These are phyloP conservation scores for Xylaria grammica DNA, from an alignment of 495 filamentous ascomycete genomes.

Conservation along the genomic window DNA sequence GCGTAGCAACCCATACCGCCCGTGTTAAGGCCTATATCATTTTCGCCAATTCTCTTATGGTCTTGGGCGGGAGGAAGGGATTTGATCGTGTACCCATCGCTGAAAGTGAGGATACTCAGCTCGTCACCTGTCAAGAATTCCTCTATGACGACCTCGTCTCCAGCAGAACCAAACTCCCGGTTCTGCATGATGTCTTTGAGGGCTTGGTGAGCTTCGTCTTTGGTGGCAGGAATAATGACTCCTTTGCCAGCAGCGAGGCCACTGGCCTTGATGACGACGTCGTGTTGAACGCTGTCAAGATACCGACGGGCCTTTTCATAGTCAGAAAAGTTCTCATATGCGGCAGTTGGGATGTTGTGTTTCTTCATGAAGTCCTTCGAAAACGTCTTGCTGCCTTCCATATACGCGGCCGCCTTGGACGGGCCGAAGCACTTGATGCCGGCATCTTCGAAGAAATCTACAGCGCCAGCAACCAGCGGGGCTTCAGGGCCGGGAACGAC, in stretches of 20 bases:
- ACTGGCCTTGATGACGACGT: constrained; percentile 87
- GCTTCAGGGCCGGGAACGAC: constrained; percentile 92
- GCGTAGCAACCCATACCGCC: constrained; percentile 99
- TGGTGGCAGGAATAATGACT: constrained; percentile 80
- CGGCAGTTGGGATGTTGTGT: constrained; percentile 87
- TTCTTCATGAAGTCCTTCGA: constrained; percentile 98
- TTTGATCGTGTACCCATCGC: constrained; percentile 83
- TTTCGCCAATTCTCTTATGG: constrained; percentile 92
- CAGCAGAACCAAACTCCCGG: constrained; percentile 84
- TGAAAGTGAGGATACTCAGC: constrained; percentile 87
- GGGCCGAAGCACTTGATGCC: constrained; percentile 88
- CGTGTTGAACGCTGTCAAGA: constrained; percentile 73
- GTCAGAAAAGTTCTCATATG: constrained; percentile 84
- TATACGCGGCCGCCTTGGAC: constrained; percentile 78
- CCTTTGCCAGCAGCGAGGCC: constrained; percentile 92
- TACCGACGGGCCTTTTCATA: constrained; percentile 79
- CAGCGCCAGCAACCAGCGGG: constrained; percentile 90
- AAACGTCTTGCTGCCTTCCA: constrained; percentile 97
- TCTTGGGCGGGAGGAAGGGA: constrained; percentile 94
- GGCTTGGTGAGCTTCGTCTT: constrained; percentile 79
- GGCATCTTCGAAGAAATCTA: constrained; percentile 78
- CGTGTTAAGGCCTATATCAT: constrained; percentile 90
- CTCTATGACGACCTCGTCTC: constrained; percentile 94
- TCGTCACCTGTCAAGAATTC: constrained; percentile 93
- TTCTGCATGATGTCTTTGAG: constrained; percentile 90